Evolutionary conservation across 2,329 filamentous ascomycete species (phyloP), one percentile per base, ranked within the genome.

Genomic region (Ceratocystis ficicola): DNA sequence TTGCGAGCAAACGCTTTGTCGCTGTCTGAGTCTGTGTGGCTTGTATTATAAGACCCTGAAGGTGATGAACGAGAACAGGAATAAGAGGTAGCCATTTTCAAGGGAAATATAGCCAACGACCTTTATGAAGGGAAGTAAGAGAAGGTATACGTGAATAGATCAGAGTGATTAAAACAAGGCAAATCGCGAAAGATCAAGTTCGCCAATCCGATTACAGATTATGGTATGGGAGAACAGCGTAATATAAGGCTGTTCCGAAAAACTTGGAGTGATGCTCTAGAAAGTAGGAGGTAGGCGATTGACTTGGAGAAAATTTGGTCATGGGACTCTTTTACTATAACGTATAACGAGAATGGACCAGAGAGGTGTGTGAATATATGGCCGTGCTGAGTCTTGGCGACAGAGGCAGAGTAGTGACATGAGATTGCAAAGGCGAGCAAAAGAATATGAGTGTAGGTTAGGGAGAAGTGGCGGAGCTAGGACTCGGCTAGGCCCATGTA

Each of bases 21-120:
- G 61, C 65, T 67, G 59, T 67, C 66, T 2, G 66, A 67, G 59
- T 62, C 63, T 28, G 63, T 65, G 15, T 46, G 50, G 20, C 50
- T 44, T n/a, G 28, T 57, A 30, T 65, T 61, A 44, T 62, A 62
- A n/a, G 66, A 63, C 32, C 64, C 57, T 41, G 52, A 44, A 10
- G 57, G 32, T 32, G 66, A 67, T 20, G 66, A 65, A 4, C 61
- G 57, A 17, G 66, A 50, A 7, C 63, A 62, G 44, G 66, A 59
- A 36, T 67, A 67, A 20, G 66, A 65, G 15, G 66, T 59, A 22
- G 63, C 61, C 44, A 57, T 63, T 62, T 62, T 36, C 22, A 44
- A 36, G 28, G 5, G 20, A 60, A 6, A 28, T 25, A 60, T 10
- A 36, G 32, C 3, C 32, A 36, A 25, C 17, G 62, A 32, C 28